Base-by-base conservation (phyloP, 1,284 basidiomycete genomes). In the Psilocybe mexicana region DNA sequence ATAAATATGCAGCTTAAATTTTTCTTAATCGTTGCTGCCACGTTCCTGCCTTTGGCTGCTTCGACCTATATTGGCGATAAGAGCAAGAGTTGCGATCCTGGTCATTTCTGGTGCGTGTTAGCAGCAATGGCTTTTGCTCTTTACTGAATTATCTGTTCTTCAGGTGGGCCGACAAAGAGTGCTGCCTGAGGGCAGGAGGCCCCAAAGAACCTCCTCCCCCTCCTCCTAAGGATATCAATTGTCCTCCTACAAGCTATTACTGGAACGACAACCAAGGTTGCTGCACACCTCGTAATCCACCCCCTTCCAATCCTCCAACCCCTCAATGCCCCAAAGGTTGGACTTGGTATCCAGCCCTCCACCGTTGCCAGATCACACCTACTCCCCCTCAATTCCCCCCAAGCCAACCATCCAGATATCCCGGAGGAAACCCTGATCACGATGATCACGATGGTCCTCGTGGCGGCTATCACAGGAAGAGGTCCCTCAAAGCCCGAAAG, bases 131-230 rank as follows among this genome's bases (percentile, higher is more conserved):
- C 43, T 23, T 59, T 49, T 43, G 44, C 50, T 43, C 58, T 55
- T 51, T 57, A 54, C 54, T 57, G 47, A 24, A 26, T 30, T 24
- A 46, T 25, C 54, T 10, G 54, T 48, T 54, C 25, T 2, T 12
- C 52, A 84, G 83, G 76, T 84, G 74, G 64, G 43, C 64, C 2
- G 64, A 63, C 8, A 80, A 80, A 66, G 64, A 63, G 14, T 80
- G 77, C 67, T 86, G 84, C 66, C 69, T 85, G 52, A 79, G 78
- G 11, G 62, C 74, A 50, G 84, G 83, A 48, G 83, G 84, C 38
- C 68, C 70, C 6, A 63, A 75, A 18, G 68, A 67, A 38, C 73
- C 79, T 3, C 79, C 80, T 11, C 26, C 68, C 14, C 81, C 83
- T 36, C 81, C 83, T 30, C 81, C 83, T 30, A 71, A 70, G 18